These are phyloP conservation scores for Mycena latifolia DNA, from an alignment of 768 basidiomycete genomes.

Conservation along the genomic window DNA sequence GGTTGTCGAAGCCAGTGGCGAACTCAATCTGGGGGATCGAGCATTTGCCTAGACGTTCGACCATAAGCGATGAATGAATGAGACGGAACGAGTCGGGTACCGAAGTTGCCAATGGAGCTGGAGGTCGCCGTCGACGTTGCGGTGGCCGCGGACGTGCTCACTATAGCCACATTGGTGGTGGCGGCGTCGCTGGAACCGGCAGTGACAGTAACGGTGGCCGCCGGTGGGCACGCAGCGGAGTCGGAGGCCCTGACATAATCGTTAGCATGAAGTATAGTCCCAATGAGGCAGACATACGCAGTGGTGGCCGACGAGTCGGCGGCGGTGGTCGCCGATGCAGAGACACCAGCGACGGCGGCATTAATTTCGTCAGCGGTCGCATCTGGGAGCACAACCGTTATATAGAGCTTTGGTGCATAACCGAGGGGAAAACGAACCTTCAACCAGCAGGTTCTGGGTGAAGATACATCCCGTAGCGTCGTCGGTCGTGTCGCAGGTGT, in stretches of 20 bases:
- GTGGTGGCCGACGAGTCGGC: slow-evolving; percentile 40
- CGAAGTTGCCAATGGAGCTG: slow-evolving; percentile 57
- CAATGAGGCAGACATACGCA: too few species aligned
- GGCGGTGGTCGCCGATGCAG: slow-evolving; percentile 11
- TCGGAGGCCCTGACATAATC: too few species aligned
- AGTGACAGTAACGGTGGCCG: too few species aligned
- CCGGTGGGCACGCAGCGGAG: too few species aligned
- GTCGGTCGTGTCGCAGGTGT: slow-evolving; percentile 64
- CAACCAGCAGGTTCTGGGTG: slow-evolving; percentile 66
- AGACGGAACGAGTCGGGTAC: neutral
- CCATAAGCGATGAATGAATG: neutral
- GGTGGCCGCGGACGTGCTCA: too few species aligned
- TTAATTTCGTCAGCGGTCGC: slow-evolving; percentile 69
- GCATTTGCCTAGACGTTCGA: slow-evolving; percentile 50
- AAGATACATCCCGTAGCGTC: slow-evolving; percentile 73
- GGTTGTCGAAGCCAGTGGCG: slow-evolving; percentile 66
- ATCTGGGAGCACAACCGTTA: too few species aligned
- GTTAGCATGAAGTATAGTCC: too few species aligned
- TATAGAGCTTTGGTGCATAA: too few species aligned
- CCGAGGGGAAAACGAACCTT: neutral
- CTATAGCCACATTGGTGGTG: neutral
- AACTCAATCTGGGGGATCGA: slow-evolving; percentile 71
- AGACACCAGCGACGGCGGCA: slow-evolving; percentile 58
- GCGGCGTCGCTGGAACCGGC: slow-evolving; percentile 10
- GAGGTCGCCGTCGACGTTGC: too few species aligned